Base-by-base conservation (phyloP, 768 basidiomycete genomes). In the Wakefieldia striispora region DNA sequence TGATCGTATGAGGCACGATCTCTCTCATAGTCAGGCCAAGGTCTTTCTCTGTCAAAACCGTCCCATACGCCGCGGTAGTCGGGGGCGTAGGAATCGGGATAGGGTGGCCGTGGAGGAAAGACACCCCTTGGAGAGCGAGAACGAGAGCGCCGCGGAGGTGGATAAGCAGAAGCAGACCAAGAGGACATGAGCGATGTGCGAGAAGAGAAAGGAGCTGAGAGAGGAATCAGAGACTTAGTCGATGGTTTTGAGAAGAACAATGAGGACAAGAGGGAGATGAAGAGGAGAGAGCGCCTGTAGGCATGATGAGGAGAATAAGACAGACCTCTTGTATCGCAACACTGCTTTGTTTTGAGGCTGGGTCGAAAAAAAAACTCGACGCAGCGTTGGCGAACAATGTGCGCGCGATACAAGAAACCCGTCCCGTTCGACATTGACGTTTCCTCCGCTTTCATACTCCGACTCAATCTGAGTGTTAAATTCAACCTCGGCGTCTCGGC, bases 321-420 rank as follows among this genome's bases (percentile, higher is more conserved):
- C 88, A 88, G 88, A 91, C 88, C 88, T 91, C 87, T 86, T 83
- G 77, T 75, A 70, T 69, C 73, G 72, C 75, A 72, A 73, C 70
- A 75, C 74, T 65, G 64, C 52, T 57, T 54, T 63, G 58, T 61
- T 68, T 68, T 70, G 60, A 61, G 75, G 54, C 63, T 45, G 52
- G 36, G 55, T 54, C 62, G 50, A 59, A 48, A 27, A 59, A 48
- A 27, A 57, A 33, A 53, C 54, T 58, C 65, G 65, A 71, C 70
- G 68, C 65, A 69, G 64, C 66, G 70, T 65, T 70, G 69, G 61
- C 60, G 63, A 55, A 67, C 63, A 68, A 66, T 71, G 72, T 81
- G 80, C 78, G 82, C 81, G 84, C 83, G 82, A 83, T 83, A 74
- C 75, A 75, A 57, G 56, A 64, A 60, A 55, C 46, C 29, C 29